phyloP scores from a whole-genome alignment of 345 rosid species.

The Microthlaspi erraticum region DNA sequence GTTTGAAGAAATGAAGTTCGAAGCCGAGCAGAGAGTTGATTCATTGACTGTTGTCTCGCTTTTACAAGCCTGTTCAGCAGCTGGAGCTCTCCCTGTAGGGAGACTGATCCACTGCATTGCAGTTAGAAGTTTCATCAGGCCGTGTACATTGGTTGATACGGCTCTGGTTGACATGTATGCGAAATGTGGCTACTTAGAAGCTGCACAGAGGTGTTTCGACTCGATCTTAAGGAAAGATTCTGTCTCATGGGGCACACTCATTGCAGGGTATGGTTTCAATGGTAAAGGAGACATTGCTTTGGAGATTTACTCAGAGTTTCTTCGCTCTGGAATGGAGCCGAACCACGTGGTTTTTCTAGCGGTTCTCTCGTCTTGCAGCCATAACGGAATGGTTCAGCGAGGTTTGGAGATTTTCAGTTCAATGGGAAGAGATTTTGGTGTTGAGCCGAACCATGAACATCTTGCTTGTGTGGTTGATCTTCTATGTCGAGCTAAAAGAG shows the following conservation, averaged over 20 bases:
- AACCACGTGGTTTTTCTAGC: slow-evolving; percentile 72
- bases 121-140: slow-evolving; percentile 56
- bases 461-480: slow-evolving; percentile 66
- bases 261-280: slow-evolving; percentile 79
- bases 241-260: slow-evolving; percentile 69
- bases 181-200: slow-evolving; percentile 71
- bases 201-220: slow-evolving; percentile 69
- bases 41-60: slow-evolving; percentile 67
- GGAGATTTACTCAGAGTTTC: slow-evolving; percentile 59
- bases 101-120: slow-evolving; percentile 68
- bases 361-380: slow-evolving; percentile 78
- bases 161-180: slow-evolving; percentile 81
- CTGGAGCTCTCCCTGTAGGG: slow-evolving; percentile 60
- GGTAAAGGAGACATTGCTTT: slow-evolving; percentile 77
- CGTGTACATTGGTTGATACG: slow-evolving; percentile 56
- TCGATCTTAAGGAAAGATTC: slow-evolving; percentile 56
- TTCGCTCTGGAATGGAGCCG: slow-evolving; percentile 59
- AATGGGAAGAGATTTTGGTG: slow-evolving; percentile 52
- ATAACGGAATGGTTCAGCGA: slow-evolving; percentile 65
- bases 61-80: slow-evolving; percentile 73
- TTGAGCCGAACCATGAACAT: slow-evolving; percentile 62
- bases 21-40: slow-evolving; percentile 54
- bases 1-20: slow-evolving; percentile 55
- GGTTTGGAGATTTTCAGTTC: slow-evolving; percentile 67
- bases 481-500: slow-evolving; percentile 61